A percentile compares a stretch with the other conserved stretches of the same genome.
Conservation (phyloP, 2,329 filamentous ascomycete genomes). For the Aspergillus piperis region DNA sequence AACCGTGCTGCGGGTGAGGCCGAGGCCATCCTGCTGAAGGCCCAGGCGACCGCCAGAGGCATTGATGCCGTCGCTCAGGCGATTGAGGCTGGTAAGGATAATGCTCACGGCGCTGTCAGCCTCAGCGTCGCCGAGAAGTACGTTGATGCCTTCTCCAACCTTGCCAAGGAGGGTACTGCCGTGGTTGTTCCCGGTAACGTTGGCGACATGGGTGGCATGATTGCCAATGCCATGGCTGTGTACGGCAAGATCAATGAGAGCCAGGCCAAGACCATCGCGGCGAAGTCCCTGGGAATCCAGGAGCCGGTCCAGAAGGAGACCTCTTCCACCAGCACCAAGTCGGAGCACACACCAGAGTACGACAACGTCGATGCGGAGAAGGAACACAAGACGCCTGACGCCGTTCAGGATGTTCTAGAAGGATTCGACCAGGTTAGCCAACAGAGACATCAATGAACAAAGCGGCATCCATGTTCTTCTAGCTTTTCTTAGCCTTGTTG, state of each 20-base stretch:
- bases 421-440: conserved; percentile 49
- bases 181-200: conserved; percentile 97
- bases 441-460: conserved; percentile 29
- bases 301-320: conserved; percentile 17
- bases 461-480: not conserved
- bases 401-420: conserved; percentile 51
- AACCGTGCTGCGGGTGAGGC: conserved; percentile 91
- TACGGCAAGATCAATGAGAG: conserved; percentile 89
- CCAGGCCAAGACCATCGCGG: conserved; percentile 66
- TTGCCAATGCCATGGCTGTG: conserved; percentile 90
- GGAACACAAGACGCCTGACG: conserved; percentile 29
- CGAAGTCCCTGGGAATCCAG: conserved; percentile 37
- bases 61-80: conserved; percentile 81
- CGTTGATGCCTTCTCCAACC: conserved; percentile 87
- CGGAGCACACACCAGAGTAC: conserved; percentile 31
- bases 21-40: conserved; percentile 85
- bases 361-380: conserved; percentile 16
- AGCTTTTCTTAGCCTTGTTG: conserved; percentile 7
- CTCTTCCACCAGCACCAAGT: conserved; percentile 10
- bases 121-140: conserved; percentile 95
- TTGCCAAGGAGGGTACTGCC: conserved; percentile 93
- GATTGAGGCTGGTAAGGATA: conserved; percentile 70
- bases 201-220: conserved; percentile 94
- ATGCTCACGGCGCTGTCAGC: conserved; percentile 81
- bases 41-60: conserved; percentile 79